Evolutionary conservation across 2,329 filamentous ascomycete genomes (phyloP).

Genomic region (Aureobasidium sp.): DNA sequence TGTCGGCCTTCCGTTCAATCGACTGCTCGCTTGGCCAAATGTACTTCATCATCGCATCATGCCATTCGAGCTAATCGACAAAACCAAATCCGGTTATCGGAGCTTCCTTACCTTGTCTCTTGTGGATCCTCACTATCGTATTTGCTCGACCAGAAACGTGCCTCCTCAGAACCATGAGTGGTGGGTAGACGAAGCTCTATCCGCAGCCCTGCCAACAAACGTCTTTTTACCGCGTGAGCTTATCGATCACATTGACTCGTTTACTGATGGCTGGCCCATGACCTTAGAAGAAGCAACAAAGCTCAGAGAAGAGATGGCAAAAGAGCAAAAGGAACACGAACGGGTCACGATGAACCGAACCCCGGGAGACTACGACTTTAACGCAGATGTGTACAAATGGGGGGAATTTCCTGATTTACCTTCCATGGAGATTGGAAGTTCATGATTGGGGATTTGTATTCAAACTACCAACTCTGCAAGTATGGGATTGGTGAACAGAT

Average conservation of each 20-base stretch:
- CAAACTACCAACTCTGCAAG: too few species aligned
- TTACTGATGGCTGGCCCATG: not conserved
- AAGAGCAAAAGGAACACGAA: constrained; percentile 9
- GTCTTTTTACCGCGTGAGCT: not conserved
- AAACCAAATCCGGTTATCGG: constrained; percentile 44
- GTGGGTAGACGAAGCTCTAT: constrained; percentile 24
- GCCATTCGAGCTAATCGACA: constrained; percentile 44
- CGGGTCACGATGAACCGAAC: not conserved
- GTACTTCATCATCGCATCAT: constrained; percentile 43
- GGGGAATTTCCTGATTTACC: not conserved
- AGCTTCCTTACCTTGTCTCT: constrained; percentile 51
- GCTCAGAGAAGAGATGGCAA: not conserved
- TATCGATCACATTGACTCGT: constrained; percentile 4
- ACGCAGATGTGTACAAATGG: not conserved
- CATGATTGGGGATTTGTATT: not conserved
- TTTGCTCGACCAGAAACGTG: constrained; percentile 45
- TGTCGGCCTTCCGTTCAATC: constrained; percentile 39
- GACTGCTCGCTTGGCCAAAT: constrained; percentile 49
- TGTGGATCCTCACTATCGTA: constrained; percentile 45
- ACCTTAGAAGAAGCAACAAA: constrained; percentile 1
- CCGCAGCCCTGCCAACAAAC: not conserved
- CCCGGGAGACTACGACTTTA: not conserved
- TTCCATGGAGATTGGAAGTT: constrained; percentile 2
- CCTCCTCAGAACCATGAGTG: constrained; percentile 42
- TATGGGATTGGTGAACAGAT: too few species aligned